Percentiles rank a stretch among this genome's conserved stretches.
Conservation (phyloP, 352 stramenopile genomes). For the Phytopythium helicoides region DNA sequence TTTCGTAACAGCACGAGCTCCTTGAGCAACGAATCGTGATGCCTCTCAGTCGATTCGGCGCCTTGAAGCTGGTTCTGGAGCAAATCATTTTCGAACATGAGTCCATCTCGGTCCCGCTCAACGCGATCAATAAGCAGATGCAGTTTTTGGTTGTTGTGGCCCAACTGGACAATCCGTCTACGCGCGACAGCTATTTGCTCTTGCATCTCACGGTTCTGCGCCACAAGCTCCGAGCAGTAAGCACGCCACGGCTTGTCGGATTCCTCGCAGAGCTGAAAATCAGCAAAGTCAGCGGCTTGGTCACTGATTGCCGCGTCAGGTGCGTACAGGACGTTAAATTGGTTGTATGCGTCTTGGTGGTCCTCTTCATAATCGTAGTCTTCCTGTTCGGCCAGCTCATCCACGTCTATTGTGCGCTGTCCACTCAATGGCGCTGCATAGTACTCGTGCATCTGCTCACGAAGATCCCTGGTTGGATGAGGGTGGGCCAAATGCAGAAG, state of each 20-base stretch:
- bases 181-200: slow-evolving; percentile 67
- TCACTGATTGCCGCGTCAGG: too few species aligned
- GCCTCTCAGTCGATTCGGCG: slow-evolving; percentile 60
- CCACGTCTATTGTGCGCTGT: too few species aligned
- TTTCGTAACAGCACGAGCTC: slow-evolving; percentile 52
- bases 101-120: slow-evolving; percentile 75
- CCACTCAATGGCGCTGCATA: too few species aligned
- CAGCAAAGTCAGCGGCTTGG: background rate
- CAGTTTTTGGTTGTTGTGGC: slow-evolving; percentile 82
- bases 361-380: too few species aligned
- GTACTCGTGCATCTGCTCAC: slow-evolving; percentile 7
- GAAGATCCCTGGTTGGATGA: background rate
- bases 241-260: slow-evolving; percentile 56
- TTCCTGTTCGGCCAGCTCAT: too few species aligned
- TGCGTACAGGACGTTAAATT: too few species aligned
- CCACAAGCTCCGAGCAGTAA: slow-evolving; percentile 74
- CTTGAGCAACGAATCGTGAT: slow-evolving; percentile 67
- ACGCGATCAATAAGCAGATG: slow-evolving; percentile 82
- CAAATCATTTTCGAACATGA: slow-evolving; percentile 82
- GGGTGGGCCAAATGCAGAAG: too few species aligned
- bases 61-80: slow-evolving; percentile 72
- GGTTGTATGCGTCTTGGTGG: too few species aligned
- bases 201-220: slow-evolving; percentile 74
- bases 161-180: slow-evolving; percentile 60
- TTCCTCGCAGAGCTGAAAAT: background rate